phyloP scores from a whole-genome alignment of 2,329 filamentous ascomycete genomes.

The Cordyceps farinosa region DNA sequence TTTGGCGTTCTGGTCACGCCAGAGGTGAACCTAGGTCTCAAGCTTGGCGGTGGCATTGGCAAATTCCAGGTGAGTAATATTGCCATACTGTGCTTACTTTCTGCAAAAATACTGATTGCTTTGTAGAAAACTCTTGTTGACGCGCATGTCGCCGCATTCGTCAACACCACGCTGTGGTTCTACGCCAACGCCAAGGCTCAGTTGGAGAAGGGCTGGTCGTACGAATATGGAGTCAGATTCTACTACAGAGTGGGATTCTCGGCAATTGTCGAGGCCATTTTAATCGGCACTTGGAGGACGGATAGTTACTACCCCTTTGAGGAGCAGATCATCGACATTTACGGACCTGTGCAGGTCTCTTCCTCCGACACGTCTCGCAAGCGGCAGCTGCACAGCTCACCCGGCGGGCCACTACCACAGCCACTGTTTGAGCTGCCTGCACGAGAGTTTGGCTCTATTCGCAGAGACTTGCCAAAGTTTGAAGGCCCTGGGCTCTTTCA shows the following conservation, averaged over 20 bases:
- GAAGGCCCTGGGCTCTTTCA: background rate
- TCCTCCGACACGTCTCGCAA: background rate
- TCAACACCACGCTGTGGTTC: background rate
- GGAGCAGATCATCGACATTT: background rate
- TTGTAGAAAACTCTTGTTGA: background rate
- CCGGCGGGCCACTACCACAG: background rate
- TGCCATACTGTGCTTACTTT: too few relatives aligned
- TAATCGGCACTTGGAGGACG: background rate
- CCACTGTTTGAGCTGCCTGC: background rate
- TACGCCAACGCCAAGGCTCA: background rate
- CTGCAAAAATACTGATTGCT: background rate
- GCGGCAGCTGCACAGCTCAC: background rate
- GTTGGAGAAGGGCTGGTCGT: background rate
- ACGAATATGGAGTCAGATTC: background rate
- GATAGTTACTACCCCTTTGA: background rate
- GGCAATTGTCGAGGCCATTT: background rate
- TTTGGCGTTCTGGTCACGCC: slow-evolving; percentile 8
- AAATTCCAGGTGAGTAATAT: background rate
- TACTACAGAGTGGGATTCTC: background rate
- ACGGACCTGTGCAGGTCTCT: background rate
- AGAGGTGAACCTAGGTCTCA: slow-evolving; percentile 17
- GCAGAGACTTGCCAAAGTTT: background rate
- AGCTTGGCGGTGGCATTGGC: slow-evolving; percentile 11
- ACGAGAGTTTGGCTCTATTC: background rate
- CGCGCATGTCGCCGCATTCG: background rate